Conservation (phyloP, 2,329 filamentous ascomycete genomes). For the Colletotrichum aenigma region DNA sequence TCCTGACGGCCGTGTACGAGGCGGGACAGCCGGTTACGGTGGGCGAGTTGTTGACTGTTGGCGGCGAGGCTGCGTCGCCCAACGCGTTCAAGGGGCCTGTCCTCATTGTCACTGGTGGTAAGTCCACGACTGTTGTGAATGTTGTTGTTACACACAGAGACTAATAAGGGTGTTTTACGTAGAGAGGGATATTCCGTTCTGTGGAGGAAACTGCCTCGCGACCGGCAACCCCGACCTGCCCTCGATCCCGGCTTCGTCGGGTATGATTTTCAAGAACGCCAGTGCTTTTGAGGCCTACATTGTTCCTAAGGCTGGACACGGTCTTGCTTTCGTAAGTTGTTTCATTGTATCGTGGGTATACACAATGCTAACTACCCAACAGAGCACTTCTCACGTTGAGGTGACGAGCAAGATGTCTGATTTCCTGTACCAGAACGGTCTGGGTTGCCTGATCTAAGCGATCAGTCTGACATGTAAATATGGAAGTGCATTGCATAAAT, state of each 20-base stretch:
- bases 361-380: not conserved
- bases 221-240: conserved; percentile 40
- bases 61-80: conserved; percentile 32
- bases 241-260: conserved; percentile 48
- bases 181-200: conserved; percentile 60
- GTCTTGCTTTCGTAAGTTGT: conserved; percentile 48
- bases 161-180: not conserved
- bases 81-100: conserved; percentile 58
- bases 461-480: not conserved
- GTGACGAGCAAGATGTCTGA: conserved; percentile 41
- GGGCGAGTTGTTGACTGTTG: conserved; percentile 64
- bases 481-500: not conserved
- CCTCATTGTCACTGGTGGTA: conserved; percentile 62
- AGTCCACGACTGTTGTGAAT: conserved; percentile 11
- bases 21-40: conserved; percentile 61
- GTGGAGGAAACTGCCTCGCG: conserved; percentile 62
- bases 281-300: conserved; percentile 57
- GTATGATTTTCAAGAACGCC: conserved; percentile 46
- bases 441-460: not conserved
- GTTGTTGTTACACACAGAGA: not conserved
- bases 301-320: conserved; percentile 56
- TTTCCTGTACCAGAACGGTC: conserved; percentile 33
- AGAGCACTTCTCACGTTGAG: conserved; percentile 32
- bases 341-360: not conserved
- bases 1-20: conserved; percentile 49